phyloP scores from a whole-genome alignment of 495 filamentous ascomycete species.

The Rusavskia elegans region DNA sequence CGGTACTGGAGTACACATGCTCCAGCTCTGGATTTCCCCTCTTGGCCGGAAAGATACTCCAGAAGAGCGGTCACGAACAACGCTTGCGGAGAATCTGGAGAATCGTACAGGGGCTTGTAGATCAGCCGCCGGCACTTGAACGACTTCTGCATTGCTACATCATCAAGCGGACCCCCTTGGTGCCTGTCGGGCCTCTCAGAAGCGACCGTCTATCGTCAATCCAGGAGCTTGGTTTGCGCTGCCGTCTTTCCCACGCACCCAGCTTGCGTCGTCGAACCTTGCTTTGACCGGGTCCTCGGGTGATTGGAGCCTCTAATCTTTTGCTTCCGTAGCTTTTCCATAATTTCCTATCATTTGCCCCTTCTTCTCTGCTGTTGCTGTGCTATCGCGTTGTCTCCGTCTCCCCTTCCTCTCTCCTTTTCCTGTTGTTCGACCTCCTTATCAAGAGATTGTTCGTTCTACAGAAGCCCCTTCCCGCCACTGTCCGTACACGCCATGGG shows the following conservation, averaged over 20 bases:
- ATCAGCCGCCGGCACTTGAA: background rate
- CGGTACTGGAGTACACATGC: no score
- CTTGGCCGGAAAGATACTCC: background rate
- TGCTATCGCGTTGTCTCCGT: conserved; percentile 1
- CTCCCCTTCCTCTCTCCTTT: background rate
- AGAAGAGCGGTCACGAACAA: background rate
- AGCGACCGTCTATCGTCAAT: background rate
- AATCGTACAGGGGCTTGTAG: background rate
- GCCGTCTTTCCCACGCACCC: background rate
- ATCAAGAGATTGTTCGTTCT: background rate
- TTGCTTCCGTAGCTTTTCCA: background rate
- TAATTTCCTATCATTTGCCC: conserved; percentile 1
- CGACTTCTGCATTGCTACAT: background rate
- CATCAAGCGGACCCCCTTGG: background rate
- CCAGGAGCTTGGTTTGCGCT: background rate
- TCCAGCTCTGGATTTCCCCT: background rate
- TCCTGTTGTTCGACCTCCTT: background rate
- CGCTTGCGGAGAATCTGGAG: background rate
- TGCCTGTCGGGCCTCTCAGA: background rate
- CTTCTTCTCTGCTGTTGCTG: background rate
- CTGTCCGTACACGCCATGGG: conserved; percentile 28
- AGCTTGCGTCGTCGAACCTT: background rate
- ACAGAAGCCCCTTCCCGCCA: background rate
- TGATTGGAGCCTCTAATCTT: conserved; percentile 1
- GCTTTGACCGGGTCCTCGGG: background rate